Evolutionary conservation across 768 basidiomycete genomes (phyloP).

Genomic region (Nevesoporus exiguus): DNA sequence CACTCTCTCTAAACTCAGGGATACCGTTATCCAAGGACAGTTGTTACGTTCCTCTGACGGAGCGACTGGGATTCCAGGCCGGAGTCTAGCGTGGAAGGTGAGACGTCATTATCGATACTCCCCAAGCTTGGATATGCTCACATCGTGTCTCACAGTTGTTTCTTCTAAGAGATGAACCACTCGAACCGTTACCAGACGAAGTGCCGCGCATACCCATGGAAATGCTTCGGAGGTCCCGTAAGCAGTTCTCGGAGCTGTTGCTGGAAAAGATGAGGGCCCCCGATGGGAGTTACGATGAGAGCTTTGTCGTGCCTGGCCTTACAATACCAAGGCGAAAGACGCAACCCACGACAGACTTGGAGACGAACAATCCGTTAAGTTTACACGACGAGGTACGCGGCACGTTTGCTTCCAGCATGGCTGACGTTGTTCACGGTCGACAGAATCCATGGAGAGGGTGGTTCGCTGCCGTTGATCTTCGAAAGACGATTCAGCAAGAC

Average conservation of each 20-base stretch:
- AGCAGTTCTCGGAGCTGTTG: slow-evolving; percentile 54
- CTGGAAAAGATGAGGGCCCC: slow-evolving; percentile 76
- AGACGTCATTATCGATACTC: slow-evolving; percentile 15
- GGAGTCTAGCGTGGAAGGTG: slow-evolving; percentile 85
- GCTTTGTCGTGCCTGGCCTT: slow-evolving; percentile 54
- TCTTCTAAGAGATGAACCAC: slow-evolving; percentile 61
- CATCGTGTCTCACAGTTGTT: slow-evolving; percentile 52
- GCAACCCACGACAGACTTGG: slow-evolving; percentile 44
- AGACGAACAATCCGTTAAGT: slow-evolving; percentile 78
- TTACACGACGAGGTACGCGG: slow-evolving; percentile 64
- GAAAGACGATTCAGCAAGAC: slow-evolving; percentile 88
- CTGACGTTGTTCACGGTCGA: not conserved
- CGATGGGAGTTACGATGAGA: slow-evolving; percentile 79
- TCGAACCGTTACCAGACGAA: slow-evolving; percentile 47
- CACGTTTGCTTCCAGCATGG: not conserved
- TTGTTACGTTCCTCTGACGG: slow-evolving; percentile 45
- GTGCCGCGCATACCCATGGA: slow-evolving; percentile 36
- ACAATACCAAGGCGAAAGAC: slow-evolving; percentile 32
- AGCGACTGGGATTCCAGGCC: slow-evolving; percentile 55
- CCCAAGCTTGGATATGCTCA: slow-evolving; percentile 18
- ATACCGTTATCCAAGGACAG: slow-evolving; percentile 59
- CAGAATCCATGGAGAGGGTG: slow-evolving; percentile 95
- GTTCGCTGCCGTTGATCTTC: slow-evolving; percentile 86
- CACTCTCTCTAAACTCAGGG: slow-evolving; percentile 62
- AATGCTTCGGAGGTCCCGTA: slow-evolving; percentile 47